Evolutionary conservation across 441 rosid species (phyloP).

Genomic region (Brassica hybrid): DNA sequence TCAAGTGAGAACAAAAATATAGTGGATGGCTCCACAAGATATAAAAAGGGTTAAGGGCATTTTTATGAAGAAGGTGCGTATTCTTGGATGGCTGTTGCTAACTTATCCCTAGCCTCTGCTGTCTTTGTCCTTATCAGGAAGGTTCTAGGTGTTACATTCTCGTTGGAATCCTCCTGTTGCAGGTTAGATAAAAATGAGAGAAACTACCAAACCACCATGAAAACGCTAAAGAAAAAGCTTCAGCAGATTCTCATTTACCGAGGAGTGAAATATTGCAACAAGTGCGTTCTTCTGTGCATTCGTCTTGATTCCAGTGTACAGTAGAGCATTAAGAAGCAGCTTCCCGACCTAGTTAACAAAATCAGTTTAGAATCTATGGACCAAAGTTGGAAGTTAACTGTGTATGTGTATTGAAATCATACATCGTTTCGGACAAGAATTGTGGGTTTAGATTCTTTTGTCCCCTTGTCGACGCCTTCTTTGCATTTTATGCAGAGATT

Average conservation of each 20-base stretch:
- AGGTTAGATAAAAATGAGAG: conserved; percentile 33
- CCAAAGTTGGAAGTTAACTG: conserved; percentile 1
- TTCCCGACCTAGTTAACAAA: conserved; percentile 68
- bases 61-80: conserved; percentile 68
- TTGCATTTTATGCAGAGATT: conserved; percentile 85
- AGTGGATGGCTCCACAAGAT: conserved; percentile 16
- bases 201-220: conserved; percentile 6
- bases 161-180: conserved; percentile 61
- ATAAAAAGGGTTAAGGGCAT: conserved; percentile 10
- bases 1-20: conserved; percentile 10
- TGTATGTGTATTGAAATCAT: conserved; percentile 38
- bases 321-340: conserved; percentile 83
- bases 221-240: conserved; percentile 7
- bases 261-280: conserved; percentile 87
- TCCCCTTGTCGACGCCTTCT: conserved; percentile 82
- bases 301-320: conserved; percentile 90
- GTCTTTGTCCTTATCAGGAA: conserved; percentile 79
- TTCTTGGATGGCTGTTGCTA: conserved; percentile 82
- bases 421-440: conserved; percentile 89
- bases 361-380: conserved; percentile 15
- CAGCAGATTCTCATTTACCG: conserved; percentile 53
- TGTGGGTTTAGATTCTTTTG: conserved; percentile 89
- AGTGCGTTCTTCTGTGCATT: conserved; percentile 75
- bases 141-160: conserved; percentile 64
- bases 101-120: conserved; percentile 73